phyloP scores from a whole-genome alignment of 208 protist species.

The Leishmania tropica region DNA sequence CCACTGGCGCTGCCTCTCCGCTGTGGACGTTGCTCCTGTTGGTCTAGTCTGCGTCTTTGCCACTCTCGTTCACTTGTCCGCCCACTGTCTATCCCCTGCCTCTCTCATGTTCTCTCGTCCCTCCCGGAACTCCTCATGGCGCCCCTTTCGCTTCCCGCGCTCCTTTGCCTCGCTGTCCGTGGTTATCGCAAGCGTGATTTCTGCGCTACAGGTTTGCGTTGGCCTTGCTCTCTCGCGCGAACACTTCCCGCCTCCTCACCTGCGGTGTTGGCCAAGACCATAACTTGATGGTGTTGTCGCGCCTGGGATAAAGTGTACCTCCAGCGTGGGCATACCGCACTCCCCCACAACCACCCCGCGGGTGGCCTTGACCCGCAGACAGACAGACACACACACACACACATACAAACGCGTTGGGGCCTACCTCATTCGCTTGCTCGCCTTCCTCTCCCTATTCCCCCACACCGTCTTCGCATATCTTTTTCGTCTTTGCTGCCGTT shows the following conservation, averaged over 20 bases:
- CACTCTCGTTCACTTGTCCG: neutral
- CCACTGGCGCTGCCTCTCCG: neutral
- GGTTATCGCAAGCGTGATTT: neutral
- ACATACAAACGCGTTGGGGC: neutral
- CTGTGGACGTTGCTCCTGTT: neutral
- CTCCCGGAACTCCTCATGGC: neutral
- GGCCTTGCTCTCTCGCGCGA: conserved; percentile 17
- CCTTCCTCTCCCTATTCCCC: neutral
- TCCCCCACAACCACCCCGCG: neutral
- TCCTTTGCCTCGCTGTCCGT: neutral
- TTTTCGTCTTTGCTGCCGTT: too few species aligned
- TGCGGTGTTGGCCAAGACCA: neutral
- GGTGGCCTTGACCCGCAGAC: neutral
- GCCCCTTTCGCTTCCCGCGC: neutral
- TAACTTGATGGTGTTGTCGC: neutral
- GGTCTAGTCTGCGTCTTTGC: neutral
- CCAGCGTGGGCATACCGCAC: neutral
- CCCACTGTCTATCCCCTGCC: neutral
- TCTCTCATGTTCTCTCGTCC: neutral
- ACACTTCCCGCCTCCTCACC: neutral
- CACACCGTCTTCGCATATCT: neutral
- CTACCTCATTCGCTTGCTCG: neutral
- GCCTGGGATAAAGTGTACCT: neutral
- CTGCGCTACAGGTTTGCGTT: neutral
- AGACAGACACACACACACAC: neutral